A percentile compares a stretch with the other conserved stretches of the same genome.
phyloP scores from a whole-genome alignment of 164 flowering plant genomes.

The Dillenia turbinata region DNA sequence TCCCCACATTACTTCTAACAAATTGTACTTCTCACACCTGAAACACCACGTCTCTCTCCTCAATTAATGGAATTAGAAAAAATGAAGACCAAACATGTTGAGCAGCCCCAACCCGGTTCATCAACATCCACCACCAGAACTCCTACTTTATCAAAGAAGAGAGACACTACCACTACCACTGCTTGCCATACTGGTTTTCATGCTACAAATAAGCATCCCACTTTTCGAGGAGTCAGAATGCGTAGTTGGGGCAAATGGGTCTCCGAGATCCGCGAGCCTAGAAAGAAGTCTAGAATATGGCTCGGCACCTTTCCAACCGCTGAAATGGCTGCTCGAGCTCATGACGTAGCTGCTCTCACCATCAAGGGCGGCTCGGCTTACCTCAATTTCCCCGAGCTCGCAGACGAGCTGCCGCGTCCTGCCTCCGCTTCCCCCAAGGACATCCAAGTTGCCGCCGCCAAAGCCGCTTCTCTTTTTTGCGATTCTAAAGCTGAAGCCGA shows the following conservation, averaged over 20 bases:
- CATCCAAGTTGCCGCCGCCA: constrained; percentile 28
- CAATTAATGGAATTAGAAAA: too few relatives aligned
- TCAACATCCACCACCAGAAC: too few relatives aligned
- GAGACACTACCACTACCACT: too few relatives aligned
- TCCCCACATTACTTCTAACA: too few relatives aligned
- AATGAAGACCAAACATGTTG: too few relatives aligned
- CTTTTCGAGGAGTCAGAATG: constrained; percentile 30
- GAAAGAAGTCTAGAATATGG: constrained; percentile 56
- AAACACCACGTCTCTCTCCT: too few relatives aligned
- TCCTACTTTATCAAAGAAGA: too few relatives aligned
- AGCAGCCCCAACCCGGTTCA: too few relatives aligned
- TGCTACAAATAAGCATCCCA: constrained; percentile 10
- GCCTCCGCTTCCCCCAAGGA: constrained; percentile 32
- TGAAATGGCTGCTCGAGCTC: constrained; percentile 61
- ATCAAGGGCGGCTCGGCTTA: constrained; percentile 38
- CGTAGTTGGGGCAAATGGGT: constrained; percentile 42
- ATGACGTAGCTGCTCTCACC: constrained; percentile 47
- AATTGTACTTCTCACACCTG: too few relatives aligned
- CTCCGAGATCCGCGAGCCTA: constrained; percentile 52
- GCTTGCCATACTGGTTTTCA: too few relatives aligned
- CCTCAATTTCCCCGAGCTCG: constrained; percentile 50
- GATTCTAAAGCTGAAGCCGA: neutral
- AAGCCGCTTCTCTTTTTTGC: constrained; percentile 16
- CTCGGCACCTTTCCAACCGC: constrained; percentile 47
- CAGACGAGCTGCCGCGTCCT: constrained; percentile 35